Evolutionary conservation across 192 early-diverging fungal species (phyloP), one percentile per base, ranked within the genome.

Genomic region (Backusella liffmaniae): DNA sequence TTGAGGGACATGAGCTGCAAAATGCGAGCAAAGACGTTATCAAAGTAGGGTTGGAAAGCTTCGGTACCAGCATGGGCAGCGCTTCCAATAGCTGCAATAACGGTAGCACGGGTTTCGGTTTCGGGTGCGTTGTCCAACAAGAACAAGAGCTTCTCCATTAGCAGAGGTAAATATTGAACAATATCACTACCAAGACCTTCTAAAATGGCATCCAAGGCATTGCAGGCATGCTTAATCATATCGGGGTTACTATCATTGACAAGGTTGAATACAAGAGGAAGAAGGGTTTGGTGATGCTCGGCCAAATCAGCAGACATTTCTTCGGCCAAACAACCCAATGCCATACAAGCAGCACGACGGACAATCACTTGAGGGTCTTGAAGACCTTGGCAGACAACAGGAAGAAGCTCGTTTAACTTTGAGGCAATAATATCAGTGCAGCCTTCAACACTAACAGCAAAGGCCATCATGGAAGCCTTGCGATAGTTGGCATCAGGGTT

Each of bases 31-130:
- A 94, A 87, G 39, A 95, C 88, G 65, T 86, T 83, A 29, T 77
- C 80, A 86, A 96, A 96, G 84, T 95, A 97, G 7, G 94, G 91
- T 12, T 85, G 78, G 82, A 94, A 94, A 8, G 77, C 82, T 72
- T 86, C 79, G 30, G 90, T 91, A 26, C 94, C 88, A 59, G 95
- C 90, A 84, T 95, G 91, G 30, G 96, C 96, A 15, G 94, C 93
- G 68, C 93, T 94, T n/a, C 96, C 96, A 62, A 97, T 91, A n/a
- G 94, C 95, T 16, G 92, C 93, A 21, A 91, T 87, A 35, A 94
- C 93, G 35, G 91, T 89, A 21, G 90, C 91, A 75, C 91, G 91
- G 44, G 94, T 88, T 73, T 94, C 91, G 32, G 80, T 84, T 35
- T 85, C 76, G 13, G 88, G 59, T 9, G 84, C 89, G 36, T 86